These are phyloP conservation scores for Cladosporium sp. DNA, from an alignment of 2,329 filamentous ascomycete genomes.

Conservation along the genomic window DNA sequence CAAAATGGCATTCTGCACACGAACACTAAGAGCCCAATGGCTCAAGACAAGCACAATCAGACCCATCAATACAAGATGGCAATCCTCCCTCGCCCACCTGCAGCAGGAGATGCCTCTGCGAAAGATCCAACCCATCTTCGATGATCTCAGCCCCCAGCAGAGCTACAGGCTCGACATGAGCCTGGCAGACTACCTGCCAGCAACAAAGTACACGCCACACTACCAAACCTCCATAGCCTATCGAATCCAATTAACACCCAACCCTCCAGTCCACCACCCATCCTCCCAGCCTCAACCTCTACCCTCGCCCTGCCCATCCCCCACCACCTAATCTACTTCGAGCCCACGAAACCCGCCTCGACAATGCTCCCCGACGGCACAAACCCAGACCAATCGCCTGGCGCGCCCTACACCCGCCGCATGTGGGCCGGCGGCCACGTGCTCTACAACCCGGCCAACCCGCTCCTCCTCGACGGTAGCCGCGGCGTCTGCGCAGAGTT, in stretches of 20 bases:
- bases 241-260: slow-evolving; percentile 25
- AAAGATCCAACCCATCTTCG: slow-evolving; percentile 52
- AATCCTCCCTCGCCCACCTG: slow-evolving; percentile 44
- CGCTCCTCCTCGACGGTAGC: slow-evolving; percentile 36
- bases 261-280: slow-evolving; percentile 30
- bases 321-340: slow-evolving; percentile 88
- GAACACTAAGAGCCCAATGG: slow-evolving; percentile 29
- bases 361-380: slow-evolving; percentile 79
- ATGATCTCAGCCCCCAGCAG: slow-evolving; percentile 62
- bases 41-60: slow-evolving; percentile 22
- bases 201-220: slow-evolving; percentile 24
- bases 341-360: slow-evolving; percentile 64
- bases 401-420: slow-evolving; percentile 68
- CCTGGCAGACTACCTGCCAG: slow-evolving; percentile 59
- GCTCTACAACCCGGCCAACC: slow-evolving; percentile 49
- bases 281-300: slow-evolving; percentile 36
- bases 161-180: slow-evolving; percentile 67
- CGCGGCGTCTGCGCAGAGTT: slow-evolving; percentile 51
- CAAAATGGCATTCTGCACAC: slow-evolving; percentile 25
- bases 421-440: slow-evolving; percentile 88
- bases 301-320: slow-evolving; percentile 58
- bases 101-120: slow-evolving; percentile 51
- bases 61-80: slow-evolving; percentile 28
- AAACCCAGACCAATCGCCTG: slow-evolving; percentile 76
- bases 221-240: slow-evolving; percentile 24